phyloP scores from a whole-genome alignment of 225 moss, liverwort and hornwort species.

The Physcomitrium patens region DNA sequence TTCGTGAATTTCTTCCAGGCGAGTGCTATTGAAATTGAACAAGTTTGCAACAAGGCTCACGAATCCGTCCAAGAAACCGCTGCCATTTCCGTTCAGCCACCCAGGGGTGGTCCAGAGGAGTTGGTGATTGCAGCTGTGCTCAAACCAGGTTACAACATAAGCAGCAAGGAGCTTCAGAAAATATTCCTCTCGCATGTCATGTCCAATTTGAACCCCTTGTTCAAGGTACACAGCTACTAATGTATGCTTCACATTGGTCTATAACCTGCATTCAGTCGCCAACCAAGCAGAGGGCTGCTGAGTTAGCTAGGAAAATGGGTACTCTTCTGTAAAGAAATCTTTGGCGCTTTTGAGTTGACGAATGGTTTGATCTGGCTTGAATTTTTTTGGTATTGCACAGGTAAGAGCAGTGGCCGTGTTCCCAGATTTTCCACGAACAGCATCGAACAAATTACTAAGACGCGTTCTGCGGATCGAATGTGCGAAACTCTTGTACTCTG shows the following conservation, averaged over 20 bases:
- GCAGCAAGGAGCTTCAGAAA: constrained; percentile 47
- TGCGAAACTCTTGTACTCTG: constrained; percentile 36
- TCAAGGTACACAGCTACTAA: constrained; percentile 65
- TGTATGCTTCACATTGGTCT: not conserved
- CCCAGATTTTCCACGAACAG: constrained; percentile 79
- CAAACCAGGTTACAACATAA: constrained; percentile 52
- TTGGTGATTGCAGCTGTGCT: constrained; percentile 80
- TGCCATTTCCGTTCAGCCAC: constrained; percentile 76
- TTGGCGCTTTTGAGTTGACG: not conserved
- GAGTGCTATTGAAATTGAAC: constrained; percentile 94
- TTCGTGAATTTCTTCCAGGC: constrained; percentile 46
- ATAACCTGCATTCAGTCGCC: not conserved
- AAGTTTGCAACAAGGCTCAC: constrained; percentile 83
- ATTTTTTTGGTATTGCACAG: constrained; percentile 42
- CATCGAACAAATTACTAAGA: constrained; percentile 87
- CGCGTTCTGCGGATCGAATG: constrained; percentile 73
- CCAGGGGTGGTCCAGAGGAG: constrained; percentile 84
- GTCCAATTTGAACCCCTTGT: constrained; percentile 80
- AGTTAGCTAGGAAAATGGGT: not conserved
- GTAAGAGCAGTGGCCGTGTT: constrained; percentile 67
- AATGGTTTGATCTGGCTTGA: not conserved
- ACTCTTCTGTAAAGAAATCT: not conserved
- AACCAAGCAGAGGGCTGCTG: not conserved
- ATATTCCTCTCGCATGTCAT: constrained; percentile 58
- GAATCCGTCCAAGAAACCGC: constrained; percentile 75